Evolutionary conservation across 495 filamentous ascomycete species (phyloP), one percentile per base, ranked within the genome.

Genomic region (Neurospora tetrasperma): DNA sequence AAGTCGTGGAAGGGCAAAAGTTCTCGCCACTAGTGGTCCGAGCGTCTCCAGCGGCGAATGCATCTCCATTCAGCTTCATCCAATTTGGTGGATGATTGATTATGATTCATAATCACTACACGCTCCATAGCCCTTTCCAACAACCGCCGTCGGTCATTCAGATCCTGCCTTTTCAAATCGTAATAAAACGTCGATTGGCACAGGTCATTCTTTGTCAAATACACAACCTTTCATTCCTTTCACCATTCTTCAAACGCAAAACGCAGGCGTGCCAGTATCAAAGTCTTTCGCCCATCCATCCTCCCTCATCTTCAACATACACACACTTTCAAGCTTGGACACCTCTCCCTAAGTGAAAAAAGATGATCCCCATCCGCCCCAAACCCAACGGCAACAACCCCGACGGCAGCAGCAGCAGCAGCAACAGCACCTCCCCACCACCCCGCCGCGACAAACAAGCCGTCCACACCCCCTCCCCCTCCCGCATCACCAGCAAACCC

Each of bases 401-500:
- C 41, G 41, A 42, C 12, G 41, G 9, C 41, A 42, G 41, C 41
- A 73, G 71, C 35, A 27, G 27, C 27, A 31, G 27, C 27, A 31
- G 9, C 41, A 42, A 11, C 41, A 73, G 72, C 35, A 35, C 69
- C 5, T 40, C 69, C 4, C 9, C 39, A 0, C 66, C 73, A 20
- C 74, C 75, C 11, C 59, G 72, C 72, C 70, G 48, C 40, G 70
- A 77, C 71, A 75, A 75, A 42, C 84, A 86, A 72, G 84, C 83
- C 4, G 82, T 85, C 31, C 76, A 77, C 18, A 79, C 81, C 66
- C 80, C 82, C 4, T 75, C 82, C 20, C 68, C 77, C 35, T 84
- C 84, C 43, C 85, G 87, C 71, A 82, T 89, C 44, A 87, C 91
- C 35, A 79, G 85, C 71, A 88, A 90, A 74, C 93, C 93, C 11